Percentiles rank a stretch among this genome's conserved stretches.
Conservation (phyloP, 306 rosid genomes). For the Prunus mume region DNA sequence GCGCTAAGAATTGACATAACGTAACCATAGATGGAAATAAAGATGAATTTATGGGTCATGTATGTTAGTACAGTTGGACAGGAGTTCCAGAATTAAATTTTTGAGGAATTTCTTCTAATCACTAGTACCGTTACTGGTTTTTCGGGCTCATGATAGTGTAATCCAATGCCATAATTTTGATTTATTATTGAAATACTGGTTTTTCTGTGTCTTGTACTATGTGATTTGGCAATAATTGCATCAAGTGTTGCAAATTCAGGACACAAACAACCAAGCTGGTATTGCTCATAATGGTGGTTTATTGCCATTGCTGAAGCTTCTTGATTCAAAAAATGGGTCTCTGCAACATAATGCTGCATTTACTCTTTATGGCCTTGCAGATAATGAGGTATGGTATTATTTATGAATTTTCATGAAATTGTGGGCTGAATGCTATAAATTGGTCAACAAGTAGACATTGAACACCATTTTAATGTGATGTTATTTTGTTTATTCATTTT, state of each 20-base stretch:
- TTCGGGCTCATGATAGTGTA: not conserved
- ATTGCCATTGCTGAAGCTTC: constrained; percentile 86
- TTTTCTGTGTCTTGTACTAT: not conserved
- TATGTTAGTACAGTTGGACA: not conserved
- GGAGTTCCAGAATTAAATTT: not conserved
- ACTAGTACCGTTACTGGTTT: not conserved
- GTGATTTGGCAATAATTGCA: not conserved
- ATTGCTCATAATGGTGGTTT: constrained; percentile 95
- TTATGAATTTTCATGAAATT: constrained; percentile 17
- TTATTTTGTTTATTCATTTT: constrained; percentile 35
- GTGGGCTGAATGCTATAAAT: constrained; percentile 11
- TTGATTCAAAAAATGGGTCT: constrained; percentile 96
- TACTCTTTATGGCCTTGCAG: constrained; percentile 98
- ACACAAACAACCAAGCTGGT: constrained; percentile 94
- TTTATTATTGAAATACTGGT: not conserved
- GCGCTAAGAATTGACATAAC: not conserved
- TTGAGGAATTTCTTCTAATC: not conserved
- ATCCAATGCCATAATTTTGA: not conserved
- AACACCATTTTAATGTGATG: constrained; percentile 27
- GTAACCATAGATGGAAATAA: not conserved
- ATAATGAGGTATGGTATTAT: constrained; percentile 69
- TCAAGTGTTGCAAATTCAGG: constrained; percentile 43
- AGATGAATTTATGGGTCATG: not conserved
- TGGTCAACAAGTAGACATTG: constrained; percentile 20
- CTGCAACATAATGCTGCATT: constrained; percentile 99